Evolutionary conservation across 163 green algal genomes (phyloP).

Genomic region (Scenedesmus sp.): DNA sequence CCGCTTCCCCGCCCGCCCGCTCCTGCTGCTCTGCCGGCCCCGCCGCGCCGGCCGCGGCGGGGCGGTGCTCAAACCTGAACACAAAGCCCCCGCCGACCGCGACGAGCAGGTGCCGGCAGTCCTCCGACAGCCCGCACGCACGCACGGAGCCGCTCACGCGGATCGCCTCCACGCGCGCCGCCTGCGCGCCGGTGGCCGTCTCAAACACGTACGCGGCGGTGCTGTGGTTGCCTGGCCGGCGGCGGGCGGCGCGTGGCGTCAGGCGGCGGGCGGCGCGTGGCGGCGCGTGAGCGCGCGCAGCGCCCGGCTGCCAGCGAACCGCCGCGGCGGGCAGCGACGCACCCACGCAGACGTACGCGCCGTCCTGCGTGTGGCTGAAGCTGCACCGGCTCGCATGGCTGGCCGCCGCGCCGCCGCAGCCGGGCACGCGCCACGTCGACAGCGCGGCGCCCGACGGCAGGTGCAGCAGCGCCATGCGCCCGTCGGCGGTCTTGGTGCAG

Average conservation of each 20-base stretch:
- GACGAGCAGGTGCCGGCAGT: slow-evolving; percentile 71
- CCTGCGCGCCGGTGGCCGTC: slow-evolving; percentile 44
- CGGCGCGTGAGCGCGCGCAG: neutral
- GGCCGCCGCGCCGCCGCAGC: neutral
- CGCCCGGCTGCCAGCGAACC: neutral
- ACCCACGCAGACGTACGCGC: slow-evolving; percentile 52
- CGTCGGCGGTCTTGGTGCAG: slow-evolving; percentile 60
- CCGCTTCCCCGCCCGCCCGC: too few species aligned
- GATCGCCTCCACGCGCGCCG: slow-evolving; percentile 48
- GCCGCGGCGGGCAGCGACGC: neutral
- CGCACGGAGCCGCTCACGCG: slow-evolving; percentile 63
- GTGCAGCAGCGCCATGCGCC: slow-evolving; percentile 61
- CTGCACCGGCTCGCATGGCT: slow-evolving; percentile 46
- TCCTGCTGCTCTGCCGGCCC: too few species aligned
- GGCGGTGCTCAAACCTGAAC: slow-evolving; percentile 56
- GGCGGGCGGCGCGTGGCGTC: neutral
- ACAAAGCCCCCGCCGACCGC: slow-evolving; percentile 70
- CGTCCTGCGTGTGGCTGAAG: slow-evolving; percentile 59
- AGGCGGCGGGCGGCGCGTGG: neutral
- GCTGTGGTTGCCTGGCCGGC: slow-evolving; percentile 24
- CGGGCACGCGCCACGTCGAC: slow-evolving; percentile 21
- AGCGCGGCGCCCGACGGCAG: neutral
- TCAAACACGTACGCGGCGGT: slow-evolving; percentile 63
- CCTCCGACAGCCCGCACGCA: slow-evolving; percentile 60
- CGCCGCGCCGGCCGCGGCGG: neutral